A percentile compares a stretch with the other conserved stretches of the same genome.
Conservation (phyloP, 1,284 basidiomycete genomes). For the Tausonia pullulans region DNA sequence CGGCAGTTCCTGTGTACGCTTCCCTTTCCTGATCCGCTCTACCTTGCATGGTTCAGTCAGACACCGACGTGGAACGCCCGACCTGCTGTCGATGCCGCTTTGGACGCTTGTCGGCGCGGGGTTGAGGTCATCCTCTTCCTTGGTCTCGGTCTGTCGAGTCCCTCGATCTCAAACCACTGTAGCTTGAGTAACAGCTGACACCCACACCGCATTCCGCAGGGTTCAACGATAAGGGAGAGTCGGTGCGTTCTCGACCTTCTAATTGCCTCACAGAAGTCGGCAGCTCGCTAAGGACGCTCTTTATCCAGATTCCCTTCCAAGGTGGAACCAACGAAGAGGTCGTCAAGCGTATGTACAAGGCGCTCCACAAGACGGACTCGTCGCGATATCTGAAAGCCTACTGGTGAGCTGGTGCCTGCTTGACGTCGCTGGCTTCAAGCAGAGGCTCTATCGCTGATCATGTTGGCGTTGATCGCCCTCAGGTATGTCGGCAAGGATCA, state of each 20-base stretch:
- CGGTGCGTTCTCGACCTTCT: slow-evolving; percentile 18
- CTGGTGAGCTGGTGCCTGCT: slow-evolving; percentile 40
- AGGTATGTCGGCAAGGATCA: slow-evolving; percentile 54
- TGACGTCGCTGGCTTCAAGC: not conserved
- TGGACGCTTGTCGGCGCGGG: slow-evolving; percentile 56
- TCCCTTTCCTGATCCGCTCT: not conserved
- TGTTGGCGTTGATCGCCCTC: slow-evolving; percentile 17
- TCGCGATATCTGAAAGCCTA: slow-evolving; percentile 51
- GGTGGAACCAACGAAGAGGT: slow-evolving; percentile 72
- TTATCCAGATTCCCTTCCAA: slow-evolving; percentile 50
- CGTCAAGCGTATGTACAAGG: slow-evolving; percentile 51
- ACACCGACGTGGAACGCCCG: slow-evolving; percentile 63
- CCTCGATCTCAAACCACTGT: not conserved
- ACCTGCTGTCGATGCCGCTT: slow-evolving; percentile 53
- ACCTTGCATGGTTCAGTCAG: slow-evolving; percentile 37
- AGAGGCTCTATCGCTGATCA: not conserved
- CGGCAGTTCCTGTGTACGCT: slow-evolving; percentile 20
- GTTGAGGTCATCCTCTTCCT: slow-evolving; percentile 54
- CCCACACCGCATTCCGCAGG: slow-evolving; percentile 22
- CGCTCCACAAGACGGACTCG: slow-evolving; percentile 41
- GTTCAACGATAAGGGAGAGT: slow-evolving; percentile 59
- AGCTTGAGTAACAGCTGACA: not conserved
- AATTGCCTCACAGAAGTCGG: not conserved
- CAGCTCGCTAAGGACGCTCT: not conserved
- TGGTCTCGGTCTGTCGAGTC: slow-evolving; percentile 41